These are phyloP conservation scores for Sclerotiophoma versabilis DNA, from an alignment of 2,329 filamentous ascomycete genomes.

Conservation along the genomic window DNA sequence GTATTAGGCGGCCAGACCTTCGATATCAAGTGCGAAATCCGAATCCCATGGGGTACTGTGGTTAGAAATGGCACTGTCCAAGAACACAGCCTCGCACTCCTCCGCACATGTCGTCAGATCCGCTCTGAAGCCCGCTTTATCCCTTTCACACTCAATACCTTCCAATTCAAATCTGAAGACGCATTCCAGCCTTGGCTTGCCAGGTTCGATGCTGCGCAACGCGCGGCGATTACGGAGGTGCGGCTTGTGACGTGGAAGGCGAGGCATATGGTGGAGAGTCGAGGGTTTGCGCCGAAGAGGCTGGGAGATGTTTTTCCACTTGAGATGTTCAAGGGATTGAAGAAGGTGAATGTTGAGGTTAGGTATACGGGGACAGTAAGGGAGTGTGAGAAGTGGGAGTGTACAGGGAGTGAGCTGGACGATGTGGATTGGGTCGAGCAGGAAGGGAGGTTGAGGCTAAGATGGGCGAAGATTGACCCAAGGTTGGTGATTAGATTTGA, in stretches of 20 bases:
- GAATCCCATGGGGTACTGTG: not conserved
- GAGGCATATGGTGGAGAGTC: slow-evolving; percentile 13
- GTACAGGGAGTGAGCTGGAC: slow-evolving; percentile 4
- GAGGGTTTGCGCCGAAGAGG: slow-evolving; percentile 6
- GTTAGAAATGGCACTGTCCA: not conserved
- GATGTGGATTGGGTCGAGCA: slow-evolving; percentile 6
- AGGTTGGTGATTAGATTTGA: slow-evolving; percentile 1
- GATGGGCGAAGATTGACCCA: not conserved
- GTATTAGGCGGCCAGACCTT: not conserved
- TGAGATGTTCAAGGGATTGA: slow-evolving; percentile 2
- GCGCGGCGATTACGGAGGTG: not conserved
- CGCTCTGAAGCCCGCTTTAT: slow-evolving; percentile 4
- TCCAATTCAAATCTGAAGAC: slow-evolving; percentile 10
- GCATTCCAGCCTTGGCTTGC: slow-evolving; percentile 9
- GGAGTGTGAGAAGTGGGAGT: slow-evolving; percentile 9
- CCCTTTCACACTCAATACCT: slow-evolving; percentile 5
- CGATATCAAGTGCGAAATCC: not conserved
- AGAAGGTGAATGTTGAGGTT: not conserved
- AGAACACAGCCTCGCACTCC: slow-evolving; percentile 2
- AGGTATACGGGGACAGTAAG: not conserved
- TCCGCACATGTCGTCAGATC: slow-evolving; percentile 17
- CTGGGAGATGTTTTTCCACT: slow-evolving; percentile 9
- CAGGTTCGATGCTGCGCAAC: not conserved
- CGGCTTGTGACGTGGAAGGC: slow-evolving; percentile 10
- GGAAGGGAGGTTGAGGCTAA: slow-evolving; percentile 9